Evolutionary conservation across 768 basidiomycete genomes (phyloP).

Genomic region (Myochromella boudieri): DNA sequence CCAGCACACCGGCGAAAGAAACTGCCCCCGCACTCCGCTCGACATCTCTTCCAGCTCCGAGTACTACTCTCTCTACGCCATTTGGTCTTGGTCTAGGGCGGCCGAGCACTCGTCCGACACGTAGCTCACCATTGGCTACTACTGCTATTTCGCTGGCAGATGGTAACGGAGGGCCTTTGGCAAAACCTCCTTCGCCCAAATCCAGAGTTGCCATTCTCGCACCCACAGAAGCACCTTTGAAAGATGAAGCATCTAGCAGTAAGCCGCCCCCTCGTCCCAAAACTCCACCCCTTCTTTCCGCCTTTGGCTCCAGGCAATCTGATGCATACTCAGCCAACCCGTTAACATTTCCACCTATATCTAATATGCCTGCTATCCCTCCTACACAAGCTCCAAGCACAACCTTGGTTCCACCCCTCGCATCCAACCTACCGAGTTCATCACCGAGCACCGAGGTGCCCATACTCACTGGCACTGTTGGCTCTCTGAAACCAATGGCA

Average conservation of each 20-base stretch:
- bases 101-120: constrained; percentile 61
- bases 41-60: constrained; percentile 24
- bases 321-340: neutral
- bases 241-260: constrained; percentile 23
- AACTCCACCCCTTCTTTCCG: constrained; percentile 48
- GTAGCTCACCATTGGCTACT: constrained; percentile 77
- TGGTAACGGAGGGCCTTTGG: constrained; percentile 38
- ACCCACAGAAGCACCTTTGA: constrained; percentile 17
- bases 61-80: constrained; percentile 34
- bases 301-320: constrained; percentile 22
- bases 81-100: constrained; percentile 52
- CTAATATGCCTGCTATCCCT: neutral
- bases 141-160: constrained; percentile 45
- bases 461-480: neutral
- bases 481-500: neutral
- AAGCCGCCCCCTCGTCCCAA: constrained; percentile 38
- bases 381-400: constrained; percentile 1
- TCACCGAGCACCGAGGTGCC: neutral
- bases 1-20: constrained; percentile 57
- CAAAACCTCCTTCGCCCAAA: constrained; percentile 39
- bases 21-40: constrained; percentile 31
- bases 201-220: constrained; percentile 32
- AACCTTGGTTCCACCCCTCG: constrained; percentile 5
- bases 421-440: neutral
- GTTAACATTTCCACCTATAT: constrained; percentile 7